Conservation (phyloP, 2,329 filamentous ascomycete species). For the Penicillium oxalicum region DNA sequence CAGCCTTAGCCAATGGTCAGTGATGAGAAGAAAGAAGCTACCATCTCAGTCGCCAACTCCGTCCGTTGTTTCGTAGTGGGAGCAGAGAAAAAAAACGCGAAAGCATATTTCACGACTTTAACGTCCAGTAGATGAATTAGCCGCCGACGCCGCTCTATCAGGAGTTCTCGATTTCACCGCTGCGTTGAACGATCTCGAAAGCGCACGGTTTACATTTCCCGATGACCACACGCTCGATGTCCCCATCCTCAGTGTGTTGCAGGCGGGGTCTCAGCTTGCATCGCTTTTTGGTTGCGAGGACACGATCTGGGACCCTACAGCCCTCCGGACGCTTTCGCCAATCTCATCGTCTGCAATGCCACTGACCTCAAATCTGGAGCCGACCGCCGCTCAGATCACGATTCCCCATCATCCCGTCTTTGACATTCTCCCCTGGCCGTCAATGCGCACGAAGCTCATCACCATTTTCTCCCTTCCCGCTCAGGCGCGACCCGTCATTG, state of each 20-base stretch:
- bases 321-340: slow-evolving; percentile 44
- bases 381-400: slow-evolving; percentile 46
- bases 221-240: slow-evolving; percentile 49
- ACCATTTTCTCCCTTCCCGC: slow-evolving; percentile 48
- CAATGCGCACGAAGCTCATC: slow-evolving; percentile 49
- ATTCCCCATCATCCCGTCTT: slow-evolving; percentile 54
- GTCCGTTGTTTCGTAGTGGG: too few species aligned
- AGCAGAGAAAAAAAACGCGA: too few species aligned
- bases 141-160: neutral
- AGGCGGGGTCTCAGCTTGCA: slow-evolving; percentile 45
- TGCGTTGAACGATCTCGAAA: slow-evolving; percentile 17
- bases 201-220: slow-evolving; percentile 30
- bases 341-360: slow-evolving; percentile 1
- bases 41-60: too few species aligned
- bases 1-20: too few species aligned
- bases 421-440: slow-evolving; percentile 55
- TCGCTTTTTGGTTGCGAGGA: slow-evolving; percentile 41
- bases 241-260: slow-evolving; percentile 45
- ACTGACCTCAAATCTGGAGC: slow-evolving; percentile 46
- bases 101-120: too few species aligned
- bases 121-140: too few species aligned
- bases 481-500: slow-evolving; percentile 43
- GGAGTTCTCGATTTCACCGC: slow-evolving; percentile 5
- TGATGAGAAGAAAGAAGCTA: too few species aligned
- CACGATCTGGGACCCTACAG: slow-evolving; percentile 44